Percentiles rank a stretch among this genome's conserved stretches.
Evolutionary conservation across 176 grass and related monocot genomes (phyloP).

Genomic region (Saccharum spontaneum): DNA sequence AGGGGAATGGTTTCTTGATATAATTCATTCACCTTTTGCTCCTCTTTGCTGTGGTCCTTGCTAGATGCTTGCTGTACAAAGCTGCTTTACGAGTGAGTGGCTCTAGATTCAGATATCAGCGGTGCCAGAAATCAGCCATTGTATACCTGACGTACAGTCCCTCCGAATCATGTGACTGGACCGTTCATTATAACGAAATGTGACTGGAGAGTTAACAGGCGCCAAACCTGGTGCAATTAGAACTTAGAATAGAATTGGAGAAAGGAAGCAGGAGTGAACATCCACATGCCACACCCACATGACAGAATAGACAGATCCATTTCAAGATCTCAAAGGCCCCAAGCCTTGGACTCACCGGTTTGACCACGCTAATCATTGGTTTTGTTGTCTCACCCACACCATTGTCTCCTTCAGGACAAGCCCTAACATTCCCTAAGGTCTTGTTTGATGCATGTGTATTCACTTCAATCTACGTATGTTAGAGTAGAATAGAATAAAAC

Average conservation of each 20-base stretch:
- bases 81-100: not conserved
- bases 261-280: not conserved
- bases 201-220: not conserved
- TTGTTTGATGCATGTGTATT: too few species aligned
- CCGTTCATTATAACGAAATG: too few species aligned
- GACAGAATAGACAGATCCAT: too few species aligned
- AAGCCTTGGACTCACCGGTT: not conserved
- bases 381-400: not conserved
- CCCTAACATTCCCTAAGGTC: not conserved
- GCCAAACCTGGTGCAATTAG: not conserved
- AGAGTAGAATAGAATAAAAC: too few species aligned
- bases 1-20: not conserved
- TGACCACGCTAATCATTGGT: constrained; percentile 16
- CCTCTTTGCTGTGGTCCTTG: not conserved
- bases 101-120: not conserved
- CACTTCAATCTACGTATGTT: too few species aligned
- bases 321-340: not conserved
- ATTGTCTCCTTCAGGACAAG: not conserved
- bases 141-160: not conserved
- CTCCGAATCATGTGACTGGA: not conserved
- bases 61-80: not conserved
- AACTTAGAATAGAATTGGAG: not conserved
- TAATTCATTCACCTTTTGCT: not conserved
- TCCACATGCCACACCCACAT: constrained; percentile 14
- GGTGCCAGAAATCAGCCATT: not conserved